phyloP scores from a whole-genome alignment of 108 stramenopile genomes.

The Mediolabrus comicus region DNA sequence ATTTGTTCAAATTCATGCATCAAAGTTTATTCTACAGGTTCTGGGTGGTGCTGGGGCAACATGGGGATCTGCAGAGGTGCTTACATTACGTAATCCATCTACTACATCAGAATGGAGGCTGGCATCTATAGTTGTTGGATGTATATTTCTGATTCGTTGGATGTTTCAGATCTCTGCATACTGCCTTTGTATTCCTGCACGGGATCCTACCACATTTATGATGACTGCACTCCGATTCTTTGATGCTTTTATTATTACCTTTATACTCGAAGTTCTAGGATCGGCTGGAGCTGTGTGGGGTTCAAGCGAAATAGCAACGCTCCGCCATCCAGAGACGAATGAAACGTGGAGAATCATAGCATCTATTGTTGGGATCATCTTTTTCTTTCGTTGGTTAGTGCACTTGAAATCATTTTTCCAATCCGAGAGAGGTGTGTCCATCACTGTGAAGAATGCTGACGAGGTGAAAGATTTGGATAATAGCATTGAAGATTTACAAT shows the following conservation, averaged over 20 bases:
- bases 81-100: not conserved
- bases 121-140: not conserved
- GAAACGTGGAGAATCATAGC: constrained; percentile 23
- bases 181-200: not conserved
- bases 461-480: not conserved
- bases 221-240: constrained; percentile 7
- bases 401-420: constrained; percentile 3
- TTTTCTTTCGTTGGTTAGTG: constrained; percentile 25
- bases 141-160: constrained; percentile 19
- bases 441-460: not conserved
- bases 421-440: not conserved
- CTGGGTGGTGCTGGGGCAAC: constrained; percentile 42
- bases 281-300: constrained; percentile 43
- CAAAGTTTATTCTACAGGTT: constrained; percentile 44
- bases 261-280: constrained; percentile 38
- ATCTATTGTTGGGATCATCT: constrained; percentile 7
- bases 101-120: constrained; percentile 11
- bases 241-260: constrained; percentile 12
- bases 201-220: constrained; percentile 1
- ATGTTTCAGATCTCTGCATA: constrained; percentile 10
- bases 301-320: constrained; percentile 18
- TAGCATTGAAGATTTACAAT: not conserved
- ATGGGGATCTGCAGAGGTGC: constrained; percentile 37
- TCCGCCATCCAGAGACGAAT: constrained; percentile 14
- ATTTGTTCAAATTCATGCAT: constrained; percentile 34